phyloP scores from a whole-genome alignment of 371 early-diverging fungal genomes.

The Catenaria anguillulae region DNA sequence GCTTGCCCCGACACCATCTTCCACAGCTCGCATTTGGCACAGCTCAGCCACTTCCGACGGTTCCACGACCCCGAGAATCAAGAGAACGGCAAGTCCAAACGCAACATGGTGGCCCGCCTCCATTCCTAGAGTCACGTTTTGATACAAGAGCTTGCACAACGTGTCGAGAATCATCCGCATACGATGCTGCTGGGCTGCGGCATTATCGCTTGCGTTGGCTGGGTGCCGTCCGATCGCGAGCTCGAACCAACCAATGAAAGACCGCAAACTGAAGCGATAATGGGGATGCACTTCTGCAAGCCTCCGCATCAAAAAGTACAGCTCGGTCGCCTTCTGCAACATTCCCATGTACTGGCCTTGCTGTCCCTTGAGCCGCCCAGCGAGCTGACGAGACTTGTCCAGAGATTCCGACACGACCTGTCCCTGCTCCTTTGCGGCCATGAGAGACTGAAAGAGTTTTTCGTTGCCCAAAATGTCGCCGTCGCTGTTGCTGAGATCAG shows the following conservation, averaged over 20 bases:
- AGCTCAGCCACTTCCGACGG: no score
- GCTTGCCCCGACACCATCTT: not conserved
- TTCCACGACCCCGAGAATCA: no score
- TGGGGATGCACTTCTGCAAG: conserved; percentile 26
- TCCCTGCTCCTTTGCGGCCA: conserved; percentile 15
- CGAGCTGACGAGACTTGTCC: conserved; percentile 25
- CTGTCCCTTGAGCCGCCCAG: conserved; percentile 26
- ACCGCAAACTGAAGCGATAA: conserved; percentile 32
- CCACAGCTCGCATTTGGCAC: no score
- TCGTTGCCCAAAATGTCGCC: conserved; percentile 13
- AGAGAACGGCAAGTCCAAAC: conserved; percentile 2
- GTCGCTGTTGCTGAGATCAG: conserved; percentile 7
- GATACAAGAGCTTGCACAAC: not conserved
- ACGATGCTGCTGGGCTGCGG: conserved; percentile 12
- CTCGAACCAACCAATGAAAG: conserved; percentile 25
- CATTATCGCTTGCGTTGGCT: not conserved
- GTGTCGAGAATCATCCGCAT: conserved; percentile 14
- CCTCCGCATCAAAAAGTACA: conserved; percentile 29
- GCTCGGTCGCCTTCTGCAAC: conserved; percentile 17
- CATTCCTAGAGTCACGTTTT: not conserved
- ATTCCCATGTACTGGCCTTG: conserved; percentile 27
- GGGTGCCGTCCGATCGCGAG: not conserved
- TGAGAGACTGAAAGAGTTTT: conserved; percentile 8
- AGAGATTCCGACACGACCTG: conserved; percentile 22
- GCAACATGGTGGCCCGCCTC: conserved; percentile 1